Evolutionary conservation across 225 moss, liverwort and hornwort genomes (phyloP).

Genomic region (Marchantia paleacea): DNA sequence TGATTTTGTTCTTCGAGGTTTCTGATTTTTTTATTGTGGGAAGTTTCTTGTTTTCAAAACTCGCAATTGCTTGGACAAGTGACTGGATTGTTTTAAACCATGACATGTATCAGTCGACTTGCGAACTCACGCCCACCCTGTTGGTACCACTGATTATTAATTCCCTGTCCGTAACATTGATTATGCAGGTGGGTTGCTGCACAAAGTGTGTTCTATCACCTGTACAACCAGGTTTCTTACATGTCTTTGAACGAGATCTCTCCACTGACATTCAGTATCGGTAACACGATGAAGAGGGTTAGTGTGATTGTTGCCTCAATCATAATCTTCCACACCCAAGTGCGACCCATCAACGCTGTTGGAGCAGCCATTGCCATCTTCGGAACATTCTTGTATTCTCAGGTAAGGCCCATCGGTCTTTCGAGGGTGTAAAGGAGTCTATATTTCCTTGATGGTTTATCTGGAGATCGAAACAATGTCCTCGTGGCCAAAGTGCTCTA

Average conservation of each 20-base stretch:
- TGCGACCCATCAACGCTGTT: slow-evolving; percentile 73
- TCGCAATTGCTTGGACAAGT: too few species aligned
- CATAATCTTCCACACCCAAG: slow-evolving; percentile 91
- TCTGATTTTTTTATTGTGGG: too few species aligned
- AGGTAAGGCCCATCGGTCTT: slow-evolving; percentile 40
- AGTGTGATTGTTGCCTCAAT: slow-evolving; percentile 90
- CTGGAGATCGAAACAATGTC: background rate
- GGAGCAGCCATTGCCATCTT: slow-evolving; percentile 86
- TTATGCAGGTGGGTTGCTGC: slow-evolving; percentile 79
- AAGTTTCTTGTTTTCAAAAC: too few species aligned
- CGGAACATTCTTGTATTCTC: slow-evolving; percentile 93
- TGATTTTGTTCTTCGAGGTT: background rate
- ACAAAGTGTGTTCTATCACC: slow-evolving; percentile 89
- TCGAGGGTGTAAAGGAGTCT: background rate
- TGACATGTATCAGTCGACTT: too few species aligned
- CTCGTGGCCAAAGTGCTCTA: background rate
- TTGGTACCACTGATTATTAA: too few species aligned
- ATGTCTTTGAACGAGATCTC: slow-evolving; percentile 95
- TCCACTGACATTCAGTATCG: slow-evolving; percentile 91
- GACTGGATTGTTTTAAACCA: too few species aligned
- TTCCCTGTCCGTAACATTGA: background rate
- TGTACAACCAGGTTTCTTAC: slow-evolving; percentile 97
- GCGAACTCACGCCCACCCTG: too few species aligned
- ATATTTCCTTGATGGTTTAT: background rate
- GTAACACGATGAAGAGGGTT: slow-evolving; percentile 97